These are phyloP conservation scores for Synchytrium microbalum DNA, from an alignment of 371 early-diverging fungal genomes.

Conservation along the genomic window DNA sequence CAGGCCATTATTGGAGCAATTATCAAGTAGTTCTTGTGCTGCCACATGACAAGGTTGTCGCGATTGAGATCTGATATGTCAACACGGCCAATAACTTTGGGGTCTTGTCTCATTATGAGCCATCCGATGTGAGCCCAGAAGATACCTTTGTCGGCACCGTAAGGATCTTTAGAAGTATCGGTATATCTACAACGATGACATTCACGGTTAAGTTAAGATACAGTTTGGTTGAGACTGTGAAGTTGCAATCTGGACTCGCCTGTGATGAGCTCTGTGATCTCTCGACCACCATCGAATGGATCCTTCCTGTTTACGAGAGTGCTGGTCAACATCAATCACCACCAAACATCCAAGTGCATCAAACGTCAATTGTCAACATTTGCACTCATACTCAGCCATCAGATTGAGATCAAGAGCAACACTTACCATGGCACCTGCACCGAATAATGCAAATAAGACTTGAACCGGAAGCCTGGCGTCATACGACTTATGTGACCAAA, in stretches of 20 bases:
- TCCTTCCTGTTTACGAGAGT: too few relatives aligned
- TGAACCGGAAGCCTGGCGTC: slow-evolving; percentile 11
- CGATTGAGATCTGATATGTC: slow-evolving; percentile 18
- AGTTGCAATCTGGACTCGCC: too few relatives aligned
- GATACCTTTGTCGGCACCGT: slow-evolving; percentile 7
- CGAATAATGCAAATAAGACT: slow-evolving; percentile 9
- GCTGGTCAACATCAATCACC: too few relatives aligned
- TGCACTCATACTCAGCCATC: too few relatives aligned
- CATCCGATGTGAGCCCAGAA: slow-evolving; percentile 23
- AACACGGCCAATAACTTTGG: slow-evolving; percentile 10
- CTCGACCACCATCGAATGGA: slow-evolving; percentile 16
- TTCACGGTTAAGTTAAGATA: too few relatives aligned
- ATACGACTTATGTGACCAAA: slow-evolving; percentile 14
- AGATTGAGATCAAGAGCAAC: too few relatives aligned
- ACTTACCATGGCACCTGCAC: slow-evolving; percentile 20
- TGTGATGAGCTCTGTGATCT: slow-evolving; percentile 13
- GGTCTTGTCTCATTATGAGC: slow-evolving; percentile 18
- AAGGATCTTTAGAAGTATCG: slow-evolving; percentile 8
- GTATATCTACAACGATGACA: too few relatives aligned
- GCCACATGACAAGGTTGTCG: slow-evolving; percentile 14
- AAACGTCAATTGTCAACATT: too few relatives aligned
- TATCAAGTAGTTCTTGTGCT: slow-evolving; percentile 13
- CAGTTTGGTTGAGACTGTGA: too few relatives aligned
- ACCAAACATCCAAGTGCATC: too few relatives aligned
- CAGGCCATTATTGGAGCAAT: slow-evolving; percentile 16